Evolutionary conservation across 208 protist species (phyloP).

Genomic region (Wallacemonas collosoma): DNA sequence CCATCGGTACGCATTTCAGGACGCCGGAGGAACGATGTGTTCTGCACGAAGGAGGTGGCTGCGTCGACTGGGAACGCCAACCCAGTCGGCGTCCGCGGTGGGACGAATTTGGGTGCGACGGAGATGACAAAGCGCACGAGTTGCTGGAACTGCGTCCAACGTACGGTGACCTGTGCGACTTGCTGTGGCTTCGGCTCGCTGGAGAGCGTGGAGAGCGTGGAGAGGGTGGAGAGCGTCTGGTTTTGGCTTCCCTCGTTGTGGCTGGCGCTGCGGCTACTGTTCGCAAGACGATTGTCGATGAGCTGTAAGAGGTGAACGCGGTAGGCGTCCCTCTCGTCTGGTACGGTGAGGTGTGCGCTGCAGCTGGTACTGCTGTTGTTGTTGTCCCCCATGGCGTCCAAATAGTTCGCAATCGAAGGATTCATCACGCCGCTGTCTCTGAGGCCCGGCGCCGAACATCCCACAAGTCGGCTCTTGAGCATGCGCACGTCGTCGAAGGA

Average conservation of each 20-base stretch:
- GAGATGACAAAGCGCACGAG: constrained; percentile 46
- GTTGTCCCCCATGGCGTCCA: constrained; percentile 5
- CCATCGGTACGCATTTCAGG: constrained; percentile 2
- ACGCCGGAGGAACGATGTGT: constrained; percentile 23
- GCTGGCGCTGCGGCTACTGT: background rate
- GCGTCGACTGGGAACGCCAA: constrained; percentile 28
- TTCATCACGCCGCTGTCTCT: background rate
- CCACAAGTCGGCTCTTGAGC: constrained; percentile 12
- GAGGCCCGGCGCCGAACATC: background rate
- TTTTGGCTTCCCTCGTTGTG: background rate
- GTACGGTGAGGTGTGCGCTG: constrained; percentile 11
- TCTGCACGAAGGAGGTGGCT: constrained; percentile 34
- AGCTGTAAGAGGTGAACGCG: constrained; percentile 41
- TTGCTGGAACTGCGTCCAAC: constrained; percentile 45
- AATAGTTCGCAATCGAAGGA: constrained; percentile 5
- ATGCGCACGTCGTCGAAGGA: constrained; percentile 43
- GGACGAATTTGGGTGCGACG: constrained; percentile 45
- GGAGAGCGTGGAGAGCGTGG: constrained; percentile 24
- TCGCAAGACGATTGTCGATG: background rate
- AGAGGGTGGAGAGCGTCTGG: constrained; percentile 18
- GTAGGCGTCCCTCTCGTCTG: constrained; percentile 34
- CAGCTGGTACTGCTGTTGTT: background rate
- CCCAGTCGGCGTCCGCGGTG: constrained; percentile 31
- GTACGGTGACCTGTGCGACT: constrained; percentile 35
- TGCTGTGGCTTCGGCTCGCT: constrained; percentile 29